Conservation (phyloP, 1,139 yeast species). For the Protomyces inouyei region DNA sequence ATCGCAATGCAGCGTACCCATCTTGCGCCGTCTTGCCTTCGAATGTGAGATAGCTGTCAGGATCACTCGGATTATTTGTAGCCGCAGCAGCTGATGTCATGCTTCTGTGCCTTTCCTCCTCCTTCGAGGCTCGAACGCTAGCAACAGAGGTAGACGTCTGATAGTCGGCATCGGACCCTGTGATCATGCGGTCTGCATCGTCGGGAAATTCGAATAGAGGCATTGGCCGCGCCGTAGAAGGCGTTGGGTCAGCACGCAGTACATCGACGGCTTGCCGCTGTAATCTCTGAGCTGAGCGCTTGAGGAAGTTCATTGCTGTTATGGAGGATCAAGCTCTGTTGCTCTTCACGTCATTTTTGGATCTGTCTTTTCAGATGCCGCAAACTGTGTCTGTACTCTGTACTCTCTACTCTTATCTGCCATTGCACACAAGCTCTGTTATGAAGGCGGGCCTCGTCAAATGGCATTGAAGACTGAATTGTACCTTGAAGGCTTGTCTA, state of each 20-base stretch:
- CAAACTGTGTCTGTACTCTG: no score
- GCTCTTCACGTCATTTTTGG: neutral
- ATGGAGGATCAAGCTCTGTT: neutral
- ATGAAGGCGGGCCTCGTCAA: no score
- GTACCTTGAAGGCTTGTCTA: no score
- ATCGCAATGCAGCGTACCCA: slow-evolving; percentile 86
- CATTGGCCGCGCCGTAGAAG: slow-evolving; percentile 2
- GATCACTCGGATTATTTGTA: neutral
- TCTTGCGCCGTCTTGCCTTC: slow-evolving; percentile 21
- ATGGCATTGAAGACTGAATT: no score
- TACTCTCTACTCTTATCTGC: no score
- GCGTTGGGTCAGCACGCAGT: slow-evolving; percentile 17
- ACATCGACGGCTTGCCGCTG: slow-evolving; percentile 19
- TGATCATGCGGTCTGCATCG: slow-evolving; percentile 11
- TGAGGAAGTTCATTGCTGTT: slow-evolving; percentile 6
- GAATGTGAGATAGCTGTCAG: slow-evolving; percentile 3
- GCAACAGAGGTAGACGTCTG: slow-evolving; percentile 3
- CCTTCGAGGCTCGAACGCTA: neutral
- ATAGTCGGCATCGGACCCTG: slow-evolving; percentile 20
- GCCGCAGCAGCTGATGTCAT: neutral
- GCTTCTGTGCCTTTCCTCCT: neutral
- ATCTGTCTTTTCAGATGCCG: no score
- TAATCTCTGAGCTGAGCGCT: slow-evolving; percentile 6
- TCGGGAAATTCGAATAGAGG: slow-evolving; percentile 10
- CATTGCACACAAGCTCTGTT: no score